phyloP scores from a whole-genome alignment of 257 asterid species.

The Scutellaria galericulata region DNA sequence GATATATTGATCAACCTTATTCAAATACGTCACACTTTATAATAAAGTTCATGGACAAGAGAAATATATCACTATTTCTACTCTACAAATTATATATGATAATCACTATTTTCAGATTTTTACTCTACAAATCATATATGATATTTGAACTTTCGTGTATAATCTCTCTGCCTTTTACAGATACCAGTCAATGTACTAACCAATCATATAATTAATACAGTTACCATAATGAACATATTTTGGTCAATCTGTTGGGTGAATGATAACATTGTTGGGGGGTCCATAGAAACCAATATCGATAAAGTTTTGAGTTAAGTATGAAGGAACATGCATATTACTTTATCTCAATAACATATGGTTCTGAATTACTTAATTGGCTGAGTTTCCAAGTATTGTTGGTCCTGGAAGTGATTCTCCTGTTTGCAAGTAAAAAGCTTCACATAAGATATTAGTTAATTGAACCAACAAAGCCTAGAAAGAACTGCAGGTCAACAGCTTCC shows the following conservation, averaged over 20 bases:
- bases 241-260: neutral
- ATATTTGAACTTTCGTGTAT: conserved; percentile 18
- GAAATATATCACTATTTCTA: neutral
- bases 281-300: conserved; percentile 3
- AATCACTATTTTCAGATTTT: neutral
- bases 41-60: neutral
- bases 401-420: neutral
- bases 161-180: conserved; percentile 7
- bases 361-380: neutral
- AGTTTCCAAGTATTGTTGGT: conserved; percentile 13
- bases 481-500: neutral
- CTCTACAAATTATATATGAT: neutral
- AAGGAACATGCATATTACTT: neutral
- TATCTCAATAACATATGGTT: neutral
- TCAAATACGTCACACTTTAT: neutral
- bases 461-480: conserved; percentile 1
- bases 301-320: neutral
- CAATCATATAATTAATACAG: neutral
- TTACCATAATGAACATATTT: conserved; percentile 2
- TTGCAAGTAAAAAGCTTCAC: neutral
- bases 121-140: neutral
- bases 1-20: neutral
- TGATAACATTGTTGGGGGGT: neutral
- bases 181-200: conserved; percentile 1
- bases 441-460: conserved; percentile 1